Evolutionary conservation across 2,329 filamentous ascomycete genomes (phyloP), one percentile per base, ranked within the genome.

Genomic region (Fusarium keratoplasticum): DNA sequence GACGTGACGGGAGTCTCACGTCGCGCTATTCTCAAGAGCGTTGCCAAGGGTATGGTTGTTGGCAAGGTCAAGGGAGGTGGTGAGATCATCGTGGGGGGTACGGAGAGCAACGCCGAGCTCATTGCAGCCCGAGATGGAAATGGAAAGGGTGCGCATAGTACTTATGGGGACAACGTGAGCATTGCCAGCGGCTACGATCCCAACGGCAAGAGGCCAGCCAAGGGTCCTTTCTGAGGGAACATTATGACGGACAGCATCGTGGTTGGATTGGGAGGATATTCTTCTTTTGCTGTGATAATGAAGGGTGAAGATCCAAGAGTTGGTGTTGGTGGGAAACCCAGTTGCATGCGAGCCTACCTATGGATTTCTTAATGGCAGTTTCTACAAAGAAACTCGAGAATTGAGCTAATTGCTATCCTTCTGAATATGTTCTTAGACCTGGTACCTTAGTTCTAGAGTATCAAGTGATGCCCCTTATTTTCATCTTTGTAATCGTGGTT

Each of bases 31-130:
- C 89, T 99, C 80, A 99, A 98, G 87, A 94, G 93, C 47, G 96
- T 98, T 1, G 96, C 95, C 22, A 98, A 97, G 86, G 95, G 96
- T 44, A 98, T 99, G 96, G 92, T 97, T 0, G 91, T 97, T 6
- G 94, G 94, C 38, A 91, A 91, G 74, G 94, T 96, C 58, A 89
- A 90, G 67, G 92, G 92, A 40, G 93, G 93, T 6, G 90, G 93
- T 3, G 89, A 94, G 75, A 87, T 95, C 22, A 88, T 96, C 58
- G 92, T 95, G 22, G 93, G 93, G 1, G 92, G 92, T 22, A 90
- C 90, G 55, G 89, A 86, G 16, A 63, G 60, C 25, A 77, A 70
- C 25, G 54, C 77, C 3, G 70, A 77, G 3, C 69, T 77, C 7
- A 66, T 74, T 13, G 69, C 80, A 13, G 77, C 22, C 50, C 66